Conservation (phyloP, 1,139 yeast species). For the Pichia sp. region DNA sequence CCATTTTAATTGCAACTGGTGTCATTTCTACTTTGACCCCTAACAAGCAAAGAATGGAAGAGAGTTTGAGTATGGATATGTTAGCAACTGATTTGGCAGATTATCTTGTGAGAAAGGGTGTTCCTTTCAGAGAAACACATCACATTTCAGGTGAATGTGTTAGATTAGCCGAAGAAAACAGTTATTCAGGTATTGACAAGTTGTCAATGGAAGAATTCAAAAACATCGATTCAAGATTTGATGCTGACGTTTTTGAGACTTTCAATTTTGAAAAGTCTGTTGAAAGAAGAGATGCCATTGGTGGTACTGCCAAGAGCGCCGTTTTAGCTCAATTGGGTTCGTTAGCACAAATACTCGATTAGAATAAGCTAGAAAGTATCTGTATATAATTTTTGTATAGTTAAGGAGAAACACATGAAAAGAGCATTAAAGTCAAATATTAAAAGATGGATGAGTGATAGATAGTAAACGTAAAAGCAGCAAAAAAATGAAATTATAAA, state of each 20-base stretch:
- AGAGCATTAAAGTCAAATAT: neutral
- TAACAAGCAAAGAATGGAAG: conserved; percentile 67
- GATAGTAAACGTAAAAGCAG: neutral
- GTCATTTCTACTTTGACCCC: conserved; percentile 80
- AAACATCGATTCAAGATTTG: conserved; percentile 72
- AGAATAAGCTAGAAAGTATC: neutral
- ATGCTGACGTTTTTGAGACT: conserved; percentile 68
- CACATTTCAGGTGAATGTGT: conserved; percentile 98
- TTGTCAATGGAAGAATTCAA: conserved; percentile 70
- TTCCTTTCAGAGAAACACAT: conserved; percentile 98
- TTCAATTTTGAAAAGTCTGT: conserved; percentile 91
- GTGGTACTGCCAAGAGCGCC: conserved; percentile 95
- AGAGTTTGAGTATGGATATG: conserved; percentile 96
- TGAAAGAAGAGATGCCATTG: conserved; percentile 92
- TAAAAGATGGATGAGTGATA: neutral
- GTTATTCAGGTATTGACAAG: conserved; percentile 73
- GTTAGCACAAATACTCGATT: conserved; percentile 20
- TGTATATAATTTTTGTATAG: neutral
- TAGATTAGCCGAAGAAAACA: conserved; percentile 72
- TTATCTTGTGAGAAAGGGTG: conserved; percentile 93
- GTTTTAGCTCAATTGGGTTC: conserved; percentile 60
- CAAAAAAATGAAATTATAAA: neutral
- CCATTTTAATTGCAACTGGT: conserved; percentile 90
- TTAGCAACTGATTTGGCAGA: conserved; percentile 98
- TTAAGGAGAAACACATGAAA: neutral